These are phyloP conservation scores for Fraxinus baroniana DNA, from an alignment of 305 asterid genomes.

Conservation along the genomic window DNA sequence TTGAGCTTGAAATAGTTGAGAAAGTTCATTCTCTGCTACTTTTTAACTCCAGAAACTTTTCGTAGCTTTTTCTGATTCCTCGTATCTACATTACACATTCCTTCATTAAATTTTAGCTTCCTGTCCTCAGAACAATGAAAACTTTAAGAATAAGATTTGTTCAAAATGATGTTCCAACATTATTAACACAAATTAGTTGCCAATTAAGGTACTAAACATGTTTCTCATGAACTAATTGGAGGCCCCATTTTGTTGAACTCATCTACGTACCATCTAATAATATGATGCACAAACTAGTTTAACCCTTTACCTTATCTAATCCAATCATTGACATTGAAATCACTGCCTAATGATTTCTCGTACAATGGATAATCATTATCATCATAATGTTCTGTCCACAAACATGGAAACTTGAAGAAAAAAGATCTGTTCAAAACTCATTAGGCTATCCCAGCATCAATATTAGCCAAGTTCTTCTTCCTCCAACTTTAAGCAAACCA, in stretches of 20 bases:
- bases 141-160: neutral
- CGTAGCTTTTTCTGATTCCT: neutral
- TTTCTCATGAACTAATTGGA: neutral
- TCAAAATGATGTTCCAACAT: neutral
- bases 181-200: neutral
- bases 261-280: neutral
- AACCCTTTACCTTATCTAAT: neutral
- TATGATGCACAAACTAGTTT: neutral
- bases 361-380: neutral
- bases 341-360: neutral
- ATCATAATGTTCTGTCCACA: neutral
- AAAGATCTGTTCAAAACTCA: conserved; percentile 15
- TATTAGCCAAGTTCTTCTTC: conserved; percentile 21
- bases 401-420: conserved; percentile 26
- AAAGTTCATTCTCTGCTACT: neutral
- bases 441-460: conserved; percentile 18
- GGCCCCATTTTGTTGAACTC: neutral
- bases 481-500: conserved; percentile 52
- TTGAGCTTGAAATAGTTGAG: neutral
- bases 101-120: neutral
- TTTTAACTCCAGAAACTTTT: neutral
- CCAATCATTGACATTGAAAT: neutral
- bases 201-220: neutral
- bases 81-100: neutral
- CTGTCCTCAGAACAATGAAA: neutral